Percentiles rank a stretch among this genome's conserved stretches.
phyloP scores from a whole-genome alignment of 2,329 filamentous ascomycete genomes.

The Alternaria incomplexa region DNA sequence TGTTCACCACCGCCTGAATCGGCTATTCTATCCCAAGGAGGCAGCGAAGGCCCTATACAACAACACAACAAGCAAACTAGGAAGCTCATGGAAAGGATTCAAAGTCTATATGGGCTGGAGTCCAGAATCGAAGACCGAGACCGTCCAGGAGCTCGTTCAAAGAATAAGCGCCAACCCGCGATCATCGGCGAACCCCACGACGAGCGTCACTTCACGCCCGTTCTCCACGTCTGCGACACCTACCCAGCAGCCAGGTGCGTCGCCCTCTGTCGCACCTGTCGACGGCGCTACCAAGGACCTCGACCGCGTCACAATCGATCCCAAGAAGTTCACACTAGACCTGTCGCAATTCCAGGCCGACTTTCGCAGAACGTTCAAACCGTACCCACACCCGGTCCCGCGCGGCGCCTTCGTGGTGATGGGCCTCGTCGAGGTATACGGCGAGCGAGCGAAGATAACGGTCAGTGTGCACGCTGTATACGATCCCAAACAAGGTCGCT shows the following conservation, averaged over 20 bases:
- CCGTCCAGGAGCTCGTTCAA: conserved; percentile 22
- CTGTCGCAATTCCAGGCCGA: conserved; percentile 34
- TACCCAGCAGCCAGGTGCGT: conserved; percentile 17
- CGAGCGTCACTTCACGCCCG: conserved; percentile 10
- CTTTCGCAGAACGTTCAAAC: conserved; percentile 28
- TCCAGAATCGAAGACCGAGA: conserved; percentile 16
- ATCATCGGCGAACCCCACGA: background rate
- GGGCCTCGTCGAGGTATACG: conserved; percentile 56
- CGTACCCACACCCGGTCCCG: conserved; percentile 41
- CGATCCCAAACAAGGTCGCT: conserved; percentile 52
- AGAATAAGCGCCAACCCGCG: conserved; percentile 8
- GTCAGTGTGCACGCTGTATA: conserved; percentile 55
- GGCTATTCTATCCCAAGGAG: conserved; percentile 27
- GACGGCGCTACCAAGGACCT: conserved; percentile 24
- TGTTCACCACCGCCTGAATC: conserved; percentile 47
- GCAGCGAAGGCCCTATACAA: conserved; percentile 30
- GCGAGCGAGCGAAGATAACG: conserved; percentile 49
- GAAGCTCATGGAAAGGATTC: conserved; percentile 30
- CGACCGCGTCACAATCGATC: conserved; percentile 32
- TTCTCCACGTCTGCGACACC: conserved; percentile 18
- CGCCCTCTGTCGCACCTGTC: conserved; percentile 11
- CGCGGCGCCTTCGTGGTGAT: conserved; percentile 54
- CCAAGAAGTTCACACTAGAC: conserved; percentile 34
- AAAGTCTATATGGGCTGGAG: conserved; percentile 34
- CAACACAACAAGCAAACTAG: conserved; percentile 28